Evolutionary conservation across 1,139 yeast genomes (phyloP).

Genomic region (Suhomyces atakaporum): DNA sequence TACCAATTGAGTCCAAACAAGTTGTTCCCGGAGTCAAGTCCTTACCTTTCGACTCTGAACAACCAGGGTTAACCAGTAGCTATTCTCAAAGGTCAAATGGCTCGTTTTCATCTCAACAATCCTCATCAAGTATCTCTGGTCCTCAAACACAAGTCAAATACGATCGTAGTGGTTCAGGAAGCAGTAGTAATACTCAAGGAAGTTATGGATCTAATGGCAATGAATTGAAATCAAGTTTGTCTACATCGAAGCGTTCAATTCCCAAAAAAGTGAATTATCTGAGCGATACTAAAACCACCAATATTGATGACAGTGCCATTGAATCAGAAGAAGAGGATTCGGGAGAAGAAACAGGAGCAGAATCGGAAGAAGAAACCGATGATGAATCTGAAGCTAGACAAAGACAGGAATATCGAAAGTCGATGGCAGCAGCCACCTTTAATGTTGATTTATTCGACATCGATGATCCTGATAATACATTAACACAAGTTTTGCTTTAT

Average conservation of each 20-base stretch:
- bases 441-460: slow-evolving; percentile 76
- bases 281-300: slow-evolving; percentile 14
- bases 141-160: neutral
- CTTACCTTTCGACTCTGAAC: slow-evolving; percentile 8
- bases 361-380: slow-evolving; percentile 22
- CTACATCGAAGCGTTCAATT: slow-evolving; percentile 5
- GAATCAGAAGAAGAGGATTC: slow-evolving; percentile 14
- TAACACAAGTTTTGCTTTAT: slow-evolving; percentile 79
- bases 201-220: slow-evolving; percentile 3
- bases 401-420: slow-evolving; percentile 50
- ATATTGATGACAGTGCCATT: slow-evolving; percentile 10
- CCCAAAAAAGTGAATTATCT: slow-evolving; percentile 19
- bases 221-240: slow-evolving; percentile 11
- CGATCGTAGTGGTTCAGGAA: neutral
- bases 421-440: slow-evolving; percentile 59
- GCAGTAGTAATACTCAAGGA: slow-evolving; percentile 1
- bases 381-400: slow-evolving; percentile 39
- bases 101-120: neutral
- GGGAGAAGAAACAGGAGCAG: slow-evolving; percentile 20
- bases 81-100: slow-evolving; percentile 1
- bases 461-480: slow-evolving; percentile 83
- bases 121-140: neutral
- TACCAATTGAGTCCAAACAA: no score
- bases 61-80: slow-evolving; percentile 6
- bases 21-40: slow-evolving; percentile 11